phyloP scores from a whole-genome alignment of 2,329 filamentous ascomycete genomes.

The Alternaria longipes region DNA sequence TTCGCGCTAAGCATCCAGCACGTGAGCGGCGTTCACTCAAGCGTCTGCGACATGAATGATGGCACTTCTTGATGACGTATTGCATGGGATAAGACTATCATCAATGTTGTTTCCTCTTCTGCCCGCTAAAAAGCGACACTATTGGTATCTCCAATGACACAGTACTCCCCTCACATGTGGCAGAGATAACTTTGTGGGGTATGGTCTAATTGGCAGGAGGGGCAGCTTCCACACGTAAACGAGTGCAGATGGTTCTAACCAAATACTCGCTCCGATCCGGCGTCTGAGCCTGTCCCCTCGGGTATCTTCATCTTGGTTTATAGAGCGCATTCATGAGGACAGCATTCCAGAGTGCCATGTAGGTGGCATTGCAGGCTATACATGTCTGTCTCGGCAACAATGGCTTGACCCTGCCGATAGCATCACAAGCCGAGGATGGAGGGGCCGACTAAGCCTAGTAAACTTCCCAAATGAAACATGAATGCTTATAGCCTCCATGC shows the following conservation, averaged over 20 bases:
- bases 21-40: slow-evolving; percentile 6
- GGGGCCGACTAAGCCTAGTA: slow-evolving; percentile 3
- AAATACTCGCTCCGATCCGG: not conserved
- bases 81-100: not conserved
- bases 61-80: not conserved
- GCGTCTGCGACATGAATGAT: not conserved
- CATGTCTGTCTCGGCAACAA: slow-evolving; percentile 2
- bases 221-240: not conserved
- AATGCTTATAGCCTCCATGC: slow-evolving; percentile 5
- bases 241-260: not conserved
- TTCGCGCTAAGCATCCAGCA: slow-evolving; percentile 10
- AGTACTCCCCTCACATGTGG: not conserved
- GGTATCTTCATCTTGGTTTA: not conserved
- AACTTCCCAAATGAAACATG: slow-evolving; percentile 1
- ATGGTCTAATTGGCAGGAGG: not conserved
- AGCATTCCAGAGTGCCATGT: not conserved
- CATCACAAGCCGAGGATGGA: slow-evolving; percentile 15
- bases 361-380: not conserved
- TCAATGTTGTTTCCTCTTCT: not conserved
- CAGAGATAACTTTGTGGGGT: not conserved
- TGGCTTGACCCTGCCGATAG: slow-evolving; percentile 11
- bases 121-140: no score
- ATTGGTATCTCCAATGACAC: not conserved
- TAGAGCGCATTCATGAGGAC: not conserved
- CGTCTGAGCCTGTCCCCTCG: not conserved